These are phyloP conservation scores for Pseudisothecium myosuroides DNA, from an alignment of 225 moss, liverwort and hornwort genomes.

Conservation along the genomic window DNA sequence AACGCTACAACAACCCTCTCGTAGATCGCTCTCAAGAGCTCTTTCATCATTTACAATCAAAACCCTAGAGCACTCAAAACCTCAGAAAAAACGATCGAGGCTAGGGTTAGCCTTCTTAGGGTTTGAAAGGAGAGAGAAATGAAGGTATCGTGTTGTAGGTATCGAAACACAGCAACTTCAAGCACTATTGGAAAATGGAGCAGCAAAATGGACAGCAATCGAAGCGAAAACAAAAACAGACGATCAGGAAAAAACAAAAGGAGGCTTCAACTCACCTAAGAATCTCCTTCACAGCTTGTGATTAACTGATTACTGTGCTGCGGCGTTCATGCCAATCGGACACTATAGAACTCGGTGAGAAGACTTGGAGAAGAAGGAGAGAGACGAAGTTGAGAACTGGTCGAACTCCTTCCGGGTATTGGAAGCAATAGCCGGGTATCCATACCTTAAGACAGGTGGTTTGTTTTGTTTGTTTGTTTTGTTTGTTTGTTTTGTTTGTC, in stretches of 20 bases:
- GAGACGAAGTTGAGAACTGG: constrained; percentile 4
- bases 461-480: too few relatives aligned
- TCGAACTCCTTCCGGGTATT: neutral
- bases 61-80: neutral
- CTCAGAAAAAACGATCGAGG: neutral
- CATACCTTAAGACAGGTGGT: too few relatives aligned
- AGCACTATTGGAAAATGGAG: neutral
- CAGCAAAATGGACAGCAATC: neutral
- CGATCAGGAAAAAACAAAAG: too few relatives aligned
- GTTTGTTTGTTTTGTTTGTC: too few relatives aligned
- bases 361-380: constrained; percentile 20
- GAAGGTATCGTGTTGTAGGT: neutral
- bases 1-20: neutral
- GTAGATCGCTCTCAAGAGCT: neutral
- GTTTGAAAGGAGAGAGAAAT: neutral
- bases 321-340: neutral
- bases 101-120: neutral
- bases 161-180: neutral
- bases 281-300: neutral
- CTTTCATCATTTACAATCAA: neutral
- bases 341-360: neutral
- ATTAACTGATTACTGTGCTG: neutral
- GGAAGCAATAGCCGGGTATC: neutral
- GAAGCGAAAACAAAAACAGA: neutral
- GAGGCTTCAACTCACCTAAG: neutral